Base-by-base conservation (phyloP, 2,329 filamentous ascomycete species). In the Beauveria rudraprayagi region DNA sequence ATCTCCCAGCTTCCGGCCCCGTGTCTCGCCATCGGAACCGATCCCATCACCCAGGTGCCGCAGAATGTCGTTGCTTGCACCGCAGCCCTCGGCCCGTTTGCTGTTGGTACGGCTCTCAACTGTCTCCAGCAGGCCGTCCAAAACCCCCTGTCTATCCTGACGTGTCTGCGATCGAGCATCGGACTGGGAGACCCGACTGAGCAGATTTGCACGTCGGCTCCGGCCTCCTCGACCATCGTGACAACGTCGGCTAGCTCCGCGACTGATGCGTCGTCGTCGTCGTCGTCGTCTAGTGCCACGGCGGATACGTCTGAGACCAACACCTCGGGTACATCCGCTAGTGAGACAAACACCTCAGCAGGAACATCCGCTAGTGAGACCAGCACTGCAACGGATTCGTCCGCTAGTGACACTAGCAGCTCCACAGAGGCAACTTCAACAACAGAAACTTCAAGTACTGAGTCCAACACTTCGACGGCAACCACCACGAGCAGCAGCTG, bases 21-120 rank as follows among this genome's bases (percentile, higher is more conserved):
- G 2, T 65, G 63, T 37, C 51, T 64, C 22, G 56, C 57, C 9
- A 46, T 60, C 11, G 50, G n/a, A n/a, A 40, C 44, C 14, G 47
- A 30, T 28, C 40, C 47, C 5, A 9, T 51, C 5, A 5, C 26
- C 1, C 10, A 52, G 47, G 10, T 46, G 11, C 47, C 56, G 11
- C 16, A 28, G n/a, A 40, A 61, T 17, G 4, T 63, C 5, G 24
- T 56, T 8, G 26, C 37, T 19, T 64, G 63, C 53, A 63, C 55
- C 11, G 16, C 53, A 2, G 62, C 63, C 8, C 53, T 64, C 7
- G 63, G 63, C 6, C 56, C 60, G 5, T 63, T 61, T 17, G 63
- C 62, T 14, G 51, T 57, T 14, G 62, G 43, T 5, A 16, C 56
- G 1, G 56, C 60, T 8, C 28, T 60, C n/a, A 51, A 37, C 22